These are phyloP conservation scores for Carex sylvatica DNA, from an alignment of 202 grass and related monocot species.

Conservation along the genomic window DNA sequence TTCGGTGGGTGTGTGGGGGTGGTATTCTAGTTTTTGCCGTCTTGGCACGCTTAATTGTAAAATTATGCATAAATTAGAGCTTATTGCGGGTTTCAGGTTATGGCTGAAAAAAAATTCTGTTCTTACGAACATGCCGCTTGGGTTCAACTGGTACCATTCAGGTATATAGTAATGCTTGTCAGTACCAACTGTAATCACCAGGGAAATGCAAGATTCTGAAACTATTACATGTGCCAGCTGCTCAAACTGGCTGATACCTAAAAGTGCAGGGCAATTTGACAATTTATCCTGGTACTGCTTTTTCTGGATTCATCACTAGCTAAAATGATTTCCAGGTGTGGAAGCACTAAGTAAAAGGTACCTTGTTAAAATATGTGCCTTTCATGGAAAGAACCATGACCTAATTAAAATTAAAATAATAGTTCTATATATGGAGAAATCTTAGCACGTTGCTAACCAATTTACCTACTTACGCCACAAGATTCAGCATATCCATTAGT, in stretches of 20 bases:
- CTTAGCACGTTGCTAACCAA: background rate
- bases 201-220: background rate
- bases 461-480: background rate
- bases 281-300: background rate
- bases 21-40: background rate
- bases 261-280: background rate
- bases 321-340: constrained; percentile 9
- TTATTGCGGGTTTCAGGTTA: background rate
- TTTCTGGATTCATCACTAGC: background rate
- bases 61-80: background rate
- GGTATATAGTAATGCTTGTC: background rate
- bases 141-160: background rate
- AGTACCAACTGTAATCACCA: background rate
- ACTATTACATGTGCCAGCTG: background rate
- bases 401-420: background rate
- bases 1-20: background rate
- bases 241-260: background rate
- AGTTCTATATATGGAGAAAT: background rate
- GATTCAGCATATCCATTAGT: background rate
- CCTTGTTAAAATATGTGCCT: background rate
- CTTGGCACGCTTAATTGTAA: background rate
- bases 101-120: background rate
- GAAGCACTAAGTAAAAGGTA: constrained; percentile 2
- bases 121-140: background rate
- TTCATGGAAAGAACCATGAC: background rate